Evolutionary conservation across 1,284 basidiomycete genomes (phyloP).

Genomic region (Ceratobasidium papillatum): DNA sequence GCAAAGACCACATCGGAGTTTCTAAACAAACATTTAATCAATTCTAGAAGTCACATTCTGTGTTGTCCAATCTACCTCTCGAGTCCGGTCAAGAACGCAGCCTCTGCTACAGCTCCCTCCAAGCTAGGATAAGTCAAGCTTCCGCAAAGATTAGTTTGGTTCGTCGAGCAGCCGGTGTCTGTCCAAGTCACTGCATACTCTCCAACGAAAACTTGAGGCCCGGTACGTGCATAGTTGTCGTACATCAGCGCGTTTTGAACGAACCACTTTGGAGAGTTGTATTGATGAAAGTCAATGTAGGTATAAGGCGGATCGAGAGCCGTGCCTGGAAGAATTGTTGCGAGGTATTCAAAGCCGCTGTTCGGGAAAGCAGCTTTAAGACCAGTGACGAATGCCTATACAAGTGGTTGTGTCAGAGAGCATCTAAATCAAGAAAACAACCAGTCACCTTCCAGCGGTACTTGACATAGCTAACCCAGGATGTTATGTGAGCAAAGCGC

Average conservation of each 20-base stretch:
- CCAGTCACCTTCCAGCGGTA: conserved; percentile 58
- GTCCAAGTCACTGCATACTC: conserved; percentile 50
- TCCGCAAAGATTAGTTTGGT: conserved; percentile 47
- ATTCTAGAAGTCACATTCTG: not conserved
- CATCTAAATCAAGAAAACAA: not conserved
- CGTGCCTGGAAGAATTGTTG: conserved; percentile 52
- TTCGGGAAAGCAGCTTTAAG: conserved; percentile 68
- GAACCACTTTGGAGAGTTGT: conserved; percentile 53
- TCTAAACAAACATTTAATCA: not conserved
- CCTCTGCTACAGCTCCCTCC: conserved; percentile 54
- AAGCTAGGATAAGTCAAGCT: conserved; percentile 54
- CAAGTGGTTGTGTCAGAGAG: no score
- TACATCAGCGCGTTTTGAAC: conserved; percentile 51
- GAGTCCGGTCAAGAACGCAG: conserved; percentile 55
- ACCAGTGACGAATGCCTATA: conserved; percentile 58
- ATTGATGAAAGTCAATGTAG: conserved; percentile 49
- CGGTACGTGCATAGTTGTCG: conserved; percentile 55
- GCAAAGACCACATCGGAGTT: conserved; percentile 56
- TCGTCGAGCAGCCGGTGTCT: conserved; percentile 45
- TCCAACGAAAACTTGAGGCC: conserved; percentile 50
- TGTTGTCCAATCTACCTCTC: conserved; percentile 48
- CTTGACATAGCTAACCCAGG: conserved; percentile 50
- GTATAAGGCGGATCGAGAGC: conserved; percentile 52
- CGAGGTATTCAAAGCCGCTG: conserved; percentile 53
- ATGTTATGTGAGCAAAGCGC: not conserved